These are phyloP conservation scores for Herpetomonas samuelpessoai DNA, from an alignment of 208 protist genomes.

Conservation along the genomic window DNA sequence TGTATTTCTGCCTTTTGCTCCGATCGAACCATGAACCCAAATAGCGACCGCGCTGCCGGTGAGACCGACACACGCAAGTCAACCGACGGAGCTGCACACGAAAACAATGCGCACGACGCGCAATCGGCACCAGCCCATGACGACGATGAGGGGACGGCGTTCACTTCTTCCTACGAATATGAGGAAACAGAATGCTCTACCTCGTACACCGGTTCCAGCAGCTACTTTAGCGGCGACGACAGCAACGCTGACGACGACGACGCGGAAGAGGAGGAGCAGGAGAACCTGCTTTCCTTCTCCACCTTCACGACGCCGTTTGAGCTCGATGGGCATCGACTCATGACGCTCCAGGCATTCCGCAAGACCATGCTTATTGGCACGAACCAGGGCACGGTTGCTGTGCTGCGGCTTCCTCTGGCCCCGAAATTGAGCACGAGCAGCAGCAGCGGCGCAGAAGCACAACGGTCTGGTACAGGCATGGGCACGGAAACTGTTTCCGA, in stretches of 20 bases:
- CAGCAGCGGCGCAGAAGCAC: background rate
- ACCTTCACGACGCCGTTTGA: constrained; percentile 26
- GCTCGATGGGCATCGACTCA: constrained; percentile 57
- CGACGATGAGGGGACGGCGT: too few relatives aligned
- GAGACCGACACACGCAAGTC: too few relatives aligned
- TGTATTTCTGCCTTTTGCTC: too few relatives aligned
- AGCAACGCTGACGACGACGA: constrained; percentile 24
- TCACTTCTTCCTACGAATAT: constrained; percentile 11
- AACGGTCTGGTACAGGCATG: too few relatives aligned
- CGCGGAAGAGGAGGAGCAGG: constrained; percentile 29
- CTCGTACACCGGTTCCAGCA: background rate
- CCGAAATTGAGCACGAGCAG: background rate
- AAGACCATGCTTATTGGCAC: constrained; percentile 60
- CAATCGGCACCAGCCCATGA: too few relatives aligned
- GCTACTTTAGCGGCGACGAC: constrained; percentile 19
- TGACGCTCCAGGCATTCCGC: constrained; percentile 35
- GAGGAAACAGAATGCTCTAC: constrained; percentile 4
- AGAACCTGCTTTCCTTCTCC: constrained; percentile 50
- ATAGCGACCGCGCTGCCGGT: too few relatives aligned
- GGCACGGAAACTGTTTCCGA: background rate
- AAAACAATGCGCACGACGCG: too few relatives aligned
- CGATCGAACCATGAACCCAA: too few relatives aligned
- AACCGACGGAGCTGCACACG: too few relatives aligned
- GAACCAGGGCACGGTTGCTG: constrained; percentile 59
- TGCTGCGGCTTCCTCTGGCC: constrained; percentile 22